phyloP scores from a whole-genome alignment of 2,329 filamentous ascomycete genomes.

The Ophiostoma perfectum region DNA sequence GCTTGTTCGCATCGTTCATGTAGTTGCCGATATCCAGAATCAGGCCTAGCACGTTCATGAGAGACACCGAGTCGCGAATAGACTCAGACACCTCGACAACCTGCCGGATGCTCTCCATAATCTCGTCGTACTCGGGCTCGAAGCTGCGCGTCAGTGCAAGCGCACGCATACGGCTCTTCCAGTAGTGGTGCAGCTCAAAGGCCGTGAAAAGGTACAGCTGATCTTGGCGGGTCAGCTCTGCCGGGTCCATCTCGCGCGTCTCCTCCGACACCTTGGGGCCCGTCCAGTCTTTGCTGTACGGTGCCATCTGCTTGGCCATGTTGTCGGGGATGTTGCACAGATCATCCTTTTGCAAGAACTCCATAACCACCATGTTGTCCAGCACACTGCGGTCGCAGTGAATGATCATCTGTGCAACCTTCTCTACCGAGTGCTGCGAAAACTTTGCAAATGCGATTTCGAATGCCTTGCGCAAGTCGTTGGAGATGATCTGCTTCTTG shows the following conservation, averaged over 20 bases:
- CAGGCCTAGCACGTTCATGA: constrained; percentile 93
- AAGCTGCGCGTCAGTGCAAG: constrained; percentile 76
- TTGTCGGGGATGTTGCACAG: constrained; percentile 91
- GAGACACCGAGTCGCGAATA: constrained; percentile 78
- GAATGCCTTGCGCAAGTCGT: constrained; percentile 81
- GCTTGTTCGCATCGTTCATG: constrained; percentile 99
- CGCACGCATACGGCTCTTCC: constrained; percentile 95
- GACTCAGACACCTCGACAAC: constrained; percentile 86
- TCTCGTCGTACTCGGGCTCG: constrained; percentile 86
- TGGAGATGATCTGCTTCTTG: constrained; percentile 95
- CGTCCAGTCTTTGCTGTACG: constrained; percentile 95
- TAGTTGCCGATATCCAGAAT: constrained; percentile 99
- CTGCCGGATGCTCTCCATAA: constrained; percentile 76
- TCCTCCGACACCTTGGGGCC: constrained; percentile 75
- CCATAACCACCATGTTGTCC: constrained; percentile 89
- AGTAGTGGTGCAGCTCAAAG: constrained; percentile 94
- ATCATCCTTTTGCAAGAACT: constrained; percentile 89
- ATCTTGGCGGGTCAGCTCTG: constrained; percentile 86
- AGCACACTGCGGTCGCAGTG: constrained; percentile 87
- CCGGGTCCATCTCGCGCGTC: constrained; percentile 76
- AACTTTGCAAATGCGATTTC: constrained; percentile 94
- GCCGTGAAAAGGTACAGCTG: constrained; percentile 92
- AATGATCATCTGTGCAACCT: constrained; percentile 86
- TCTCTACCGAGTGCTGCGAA: constrained; percentile 75
- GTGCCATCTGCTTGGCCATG: constrained; percentile 81